phyloP scores from a whole-genome alignment of 139 green algal species.

The Volvox africanus region DNA sequence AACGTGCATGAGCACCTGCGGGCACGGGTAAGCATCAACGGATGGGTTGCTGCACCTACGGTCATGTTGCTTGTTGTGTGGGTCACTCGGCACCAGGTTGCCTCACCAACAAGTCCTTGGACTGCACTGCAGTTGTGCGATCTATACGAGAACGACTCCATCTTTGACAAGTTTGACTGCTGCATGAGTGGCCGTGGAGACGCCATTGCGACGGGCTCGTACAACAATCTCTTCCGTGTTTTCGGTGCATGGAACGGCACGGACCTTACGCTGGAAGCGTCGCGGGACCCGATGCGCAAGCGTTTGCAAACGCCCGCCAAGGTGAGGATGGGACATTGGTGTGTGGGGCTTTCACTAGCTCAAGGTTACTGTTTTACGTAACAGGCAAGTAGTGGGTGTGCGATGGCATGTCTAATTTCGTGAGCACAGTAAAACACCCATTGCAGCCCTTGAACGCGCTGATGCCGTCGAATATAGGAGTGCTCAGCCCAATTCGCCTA shows the following conservation, averaged over 20 bases:
- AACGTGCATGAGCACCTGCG: conserved; percentile 95
- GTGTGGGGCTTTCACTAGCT: no score
- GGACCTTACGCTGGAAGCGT: conserved; percentile 83
- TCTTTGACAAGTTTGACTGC: conserved; percentile 99
- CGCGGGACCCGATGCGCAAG: conserved; percentile 81
- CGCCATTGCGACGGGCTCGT: conserved; percentile 92
- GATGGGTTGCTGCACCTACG: no score
- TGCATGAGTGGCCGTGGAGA: conserved; percentile 83
- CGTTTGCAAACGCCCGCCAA: conserved; percentile 69
- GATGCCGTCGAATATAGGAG: no score
- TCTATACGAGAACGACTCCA: conserved; percentile 99
- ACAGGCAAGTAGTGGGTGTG: no score
- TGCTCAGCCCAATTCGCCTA: no score
- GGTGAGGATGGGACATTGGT: conserved; percentile 43
- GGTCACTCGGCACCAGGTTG: no score
- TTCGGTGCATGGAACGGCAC: conserved; percentile 62
- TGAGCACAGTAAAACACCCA: no score
- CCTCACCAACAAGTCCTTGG: neutral
- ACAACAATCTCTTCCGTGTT: conserved; percentile 93
- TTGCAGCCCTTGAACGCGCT: no score
- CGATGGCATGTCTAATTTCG: no score
- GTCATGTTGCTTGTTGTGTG: no score
- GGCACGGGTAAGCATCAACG: conserved; percentile 64
- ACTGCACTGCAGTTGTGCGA: conserved; percentile 88
- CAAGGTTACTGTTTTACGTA: no score